Evolutionary conservation across 177 flowering plant species (phyloP).

Genomic region (Telopea speciosissima): DNA sequence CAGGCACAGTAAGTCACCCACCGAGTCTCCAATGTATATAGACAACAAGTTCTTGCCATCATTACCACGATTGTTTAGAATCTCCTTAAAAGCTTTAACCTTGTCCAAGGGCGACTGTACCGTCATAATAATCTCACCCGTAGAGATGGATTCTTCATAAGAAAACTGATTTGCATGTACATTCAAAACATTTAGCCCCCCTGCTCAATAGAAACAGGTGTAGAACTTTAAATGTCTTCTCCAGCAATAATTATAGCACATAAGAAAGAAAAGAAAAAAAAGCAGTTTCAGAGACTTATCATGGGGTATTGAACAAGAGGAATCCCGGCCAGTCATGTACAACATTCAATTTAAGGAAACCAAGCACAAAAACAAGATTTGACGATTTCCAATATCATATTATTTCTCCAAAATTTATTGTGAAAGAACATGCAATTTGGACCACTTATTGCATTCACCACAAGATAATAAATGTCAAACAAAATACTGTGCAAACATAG

Average conservation of each 20-base stretch:
- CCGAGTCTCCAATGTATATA: constrained; percentile 82
- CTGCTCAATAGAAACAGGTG: constrained; percentile 30
- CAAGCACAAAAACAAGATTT: not conserved
- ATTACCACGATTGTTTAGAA: constrained; percentile 24
- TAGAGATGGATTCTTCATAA: constrained; percentile 55
- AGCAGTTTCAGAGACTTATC: not conserved
- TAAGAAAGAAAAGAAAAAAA: too few relatives aligned
- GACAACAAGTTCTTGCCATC: constrained; percentile 44
- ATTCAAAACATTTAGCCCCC: constrained; percentile 39
- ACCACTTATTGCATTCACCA: too few relatives aligned
- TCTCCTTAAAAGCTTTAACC: constrained; percentile 45
- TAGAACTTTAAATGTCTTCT: not conserved
- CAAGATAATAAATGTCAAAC: too few relatives aligned
- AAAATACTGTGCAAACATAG: too few relatives aligned
- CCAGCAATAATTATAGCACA: not conserved
- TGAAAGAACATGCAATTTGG: too few relatives aligned
- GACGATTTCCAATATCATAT: too few relatives aligned
- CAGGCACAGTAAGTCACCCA: constrained; percentile 90
- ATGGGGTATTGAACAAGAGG: not conserved
- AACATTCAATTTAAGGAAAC: not conserved
- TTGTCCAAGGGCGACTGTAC: constrained; percentile 83
- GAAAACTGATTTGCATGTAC: constrained; percentile 74
- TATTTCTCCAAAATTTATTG: too few relatives aligned
- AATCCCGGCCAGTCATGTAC: not conserved
- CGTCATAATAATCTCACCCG: constrained; percentile 64